Conservation (phyloP, 2,329 filamentous ascomycete species). For the Botrytis hyacinthi region DNA sequence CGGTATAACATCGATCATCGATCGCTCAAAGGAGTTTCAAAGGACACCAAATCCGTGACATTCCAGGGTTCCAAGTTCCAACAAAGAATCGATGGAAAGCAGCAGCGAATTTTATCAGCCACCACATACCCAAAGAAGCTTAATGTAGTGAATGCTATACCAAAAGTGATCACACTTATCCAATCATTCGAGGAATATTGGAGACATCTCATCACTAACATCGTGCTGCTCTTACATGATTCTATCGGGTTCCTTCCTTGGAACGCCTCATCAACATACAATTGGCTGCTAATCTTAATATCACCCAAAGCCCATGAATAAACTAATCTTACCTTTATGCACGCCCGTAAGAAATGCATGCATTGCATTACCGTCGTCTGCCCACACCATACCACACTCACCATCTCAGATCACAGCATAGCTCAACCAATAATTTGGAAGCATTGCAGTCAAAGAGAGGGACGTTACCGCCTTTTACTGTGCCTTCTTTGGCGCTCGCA, state of each 20-base stretch:
- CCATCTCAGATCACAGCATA: neutral
- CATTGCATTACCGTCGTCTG: conserved; percentile 15
- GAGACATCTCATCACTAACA: conserved; percentile 6
- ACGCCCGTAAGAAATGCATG: conserved; percentile 9
- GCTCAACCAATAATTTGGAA: neutral
- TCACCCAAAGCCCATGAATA: neutral
- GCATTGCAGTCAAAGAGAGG: conserved; percentile 5
- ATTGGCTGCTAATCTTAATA: conserved; percentile 6
- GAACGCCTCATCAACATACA: neutral
- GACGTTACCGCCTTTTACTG: conserved; percentile 10
- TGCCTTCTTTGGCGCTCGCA: conserved; percentile 5
- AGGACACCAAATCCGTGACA: neutral
- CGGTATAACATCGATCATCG: neutral
- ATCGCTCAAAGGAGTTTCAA: conserved; percentile 12
- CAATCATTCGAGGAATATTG: neutral
- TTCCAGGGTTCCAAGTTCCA: neutral
- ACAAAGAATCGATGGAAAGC: neutral
- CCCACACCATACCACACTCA: neutral
- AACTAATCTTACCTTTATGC: conserved; percentile 19
- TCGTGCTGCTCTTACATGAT: neutral
- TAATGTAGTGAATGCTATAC: neutral
- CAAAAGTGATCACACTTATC: neutral
- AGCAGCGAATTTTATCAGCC: neutral
- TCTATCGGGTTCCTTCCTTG: neutral
- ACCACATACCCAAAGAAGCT: neutral